phyloP scores from a whole-genome alignment of 1,284 basidiomycete species.

The Schizophyllum amplum region DNA sequence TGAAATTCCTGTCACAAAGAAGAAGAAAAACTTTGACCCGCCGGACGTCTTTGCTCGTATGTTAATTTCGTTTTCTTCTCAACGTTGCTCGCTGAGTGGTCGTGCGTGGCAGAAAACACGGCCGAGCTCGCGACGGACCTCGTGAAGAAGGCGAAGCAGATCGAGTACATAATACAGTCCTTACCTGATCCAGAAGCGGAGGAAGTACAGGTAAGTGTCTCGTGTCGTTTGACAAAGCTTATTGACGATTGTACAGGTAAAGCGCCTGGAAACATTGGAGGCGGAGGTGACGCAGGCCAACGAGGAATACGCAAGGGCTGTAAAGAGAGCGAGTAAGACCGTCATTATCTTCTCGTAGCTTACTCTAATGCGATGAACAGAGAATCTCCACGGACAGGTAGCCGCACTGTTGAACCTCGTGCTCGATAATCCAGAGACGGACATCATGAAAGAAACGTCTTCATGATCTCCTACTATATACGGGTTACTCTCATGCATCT shows the following conservation, averaged over 20 bases:
- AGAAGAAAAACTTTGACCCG: constrained; percentile 45
- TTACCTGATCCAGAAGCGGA: constrained; percentile 69
- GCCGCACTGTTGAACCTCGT: background rate
- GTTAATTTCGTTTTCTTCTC: background rate
- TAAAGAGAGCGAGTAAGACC: constrained; percentile 63
- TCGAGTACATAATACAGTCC: constrained; percentile 72
- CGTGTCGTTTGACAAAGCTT: background rate
- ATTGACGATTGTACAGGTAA: constrained; percentile 37
- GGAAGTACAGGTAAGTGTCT: constrained; percentile 55
- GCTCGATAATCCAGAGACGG: background rate
- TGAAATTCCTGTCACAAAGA: constrained; percentile 54
- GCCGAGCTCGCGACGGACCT: constrained; percentile 74
- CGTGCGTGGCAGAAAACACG: constrained; percentile 52
- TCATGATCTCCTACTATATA: background rate
- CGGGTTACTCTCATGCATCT: constrained; percentile 22
- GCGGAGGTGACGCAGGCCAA: constrained; percentile 64
- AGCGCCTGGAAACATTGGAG: constrained; percentile 53
- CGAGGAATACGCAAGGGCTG: constrained; percentile 60
- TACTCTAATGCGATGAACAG: background rate
- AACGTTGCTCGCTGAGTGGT: background rate
- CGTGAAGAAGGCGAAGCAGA: constrained; percentile 76
- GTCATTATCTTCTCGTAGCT: background rate
- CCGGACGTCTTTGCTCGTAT: constrained; percentile 34
- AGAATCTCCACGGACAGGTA: background rate
- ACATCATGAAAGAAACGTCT: background rate